Base-by-base conservation (phyloP, 495 filamentous ascomycete genomes). In the Chaetomium cochliodes region DNA sequence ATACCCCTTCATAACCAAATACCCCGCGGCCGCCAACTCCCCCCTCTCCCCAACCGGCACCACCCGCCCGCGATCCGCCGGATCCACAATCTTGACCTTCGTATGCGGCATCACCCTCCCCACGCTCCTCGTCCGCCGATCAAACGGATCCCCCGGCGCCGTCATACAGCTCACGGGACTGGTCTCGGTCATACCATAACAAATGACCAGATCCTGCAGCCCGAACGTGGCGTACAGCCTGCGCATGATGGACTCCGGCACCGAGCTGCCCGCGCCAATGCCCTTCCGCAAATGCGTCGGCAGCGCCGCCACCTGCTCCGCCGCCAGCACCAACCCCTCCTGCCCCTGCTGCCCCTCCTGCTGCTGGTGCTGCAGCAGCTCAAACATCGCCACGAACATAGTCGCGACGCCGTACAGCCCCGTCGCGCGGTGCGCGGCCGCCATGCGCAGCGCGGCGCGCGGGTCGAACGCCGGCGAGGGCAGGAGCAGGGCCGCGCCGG, bases 101-200 rank as follows among this genome's bases (percentile, higher is more conserved):
- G 78, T 81, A 53, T 98, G 92, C 22, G 93, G 92, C 76, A 97
- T 85, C 0, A 88, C 79, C 37, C 82, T 76, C 0, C 94, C 94
- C 0, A 97, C 91, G 16, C 83, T 89, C 47, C 86, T 80, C 39
- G 93, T 87, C 11, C 94, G 80, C 71, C 92, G 91, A n/a, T 83
- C 84, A 6, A 93, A 78, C 1, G 92, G 88, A 71, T 97, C 94
- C 46, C 86, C 77, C 0, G 90, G 93, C 0, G 89, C 84, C 0
- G 93, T 98, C 93, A 97, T 97, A 52, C 85, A 86, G 47, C 86
- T 90, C 0, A 96, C 92, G n/a, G 94, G 94, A 54, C 85, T 88
- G 0, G 94, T 98, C 76, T 98, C 94, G 16, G 94, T 98, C 94
- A 98, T 98, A 44, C 92, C 94, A 75, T 98, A 98, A 80, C 94